Evolutionary conservation across 192 early-diverging fungal species (phyloP).

Genomic region (Dispira simplex): DNA sequence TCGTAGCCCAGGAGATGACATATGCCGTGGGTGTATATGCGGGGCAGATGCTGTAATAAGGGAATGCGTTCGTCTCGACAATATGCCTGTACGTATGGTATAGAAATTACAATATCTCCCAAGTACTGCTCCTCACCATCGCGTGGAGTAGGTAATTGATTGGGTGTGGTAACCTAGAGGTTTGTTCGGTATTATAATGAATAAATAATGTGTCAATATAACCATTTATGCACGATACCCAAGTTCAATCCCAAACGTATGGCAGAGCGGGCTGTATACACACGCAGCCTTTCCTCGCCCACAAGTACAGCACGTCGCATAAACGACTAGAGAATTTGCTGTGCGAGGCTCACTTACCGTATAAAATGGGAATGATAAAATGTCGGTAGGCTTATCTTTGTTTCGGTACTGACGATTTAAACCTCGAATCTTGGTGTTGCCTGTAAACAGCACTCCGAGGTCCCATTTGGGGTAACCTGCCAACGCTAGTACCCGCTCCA

Average conservation of each 20-base stretch:
- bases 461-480: slow-evolving; percentile 41
- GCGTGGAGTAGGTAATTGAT: slow-evolving; percentile 19
- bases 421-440: slow-evolving; percentile 25
- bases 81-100: slow-evolving; percentile 32
- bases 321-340: no score
- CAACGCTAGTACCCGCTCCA: slow-evolving; percentile 27
- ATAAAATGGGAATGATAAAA: slow-evolving; percentile 50
- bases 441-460: slow-evolving; percentile 37
- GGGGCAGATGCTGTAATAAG: slow-evolving; percentile 29
- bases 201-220: not conserved
- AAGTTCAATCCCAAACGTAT: not conserved
- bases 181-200: slow-evolving; percentile 11
- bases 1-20: slow-evolving; percentile 54
- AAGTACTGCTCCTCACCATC: slow-evolving; percentile 34
- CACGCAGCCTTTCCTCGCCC: not conserved
- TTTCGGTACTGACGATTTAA: slow-evolving; percentile 36
- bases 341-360: slow-evolving; percentile 12
- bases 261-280: not conserved
- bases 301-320: no score
- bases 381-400: slow-evolving; percentile 38
- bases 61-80: slow-evolving; percentile 28
- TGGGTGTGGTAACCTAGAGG: slow-evolving; percentile 15
- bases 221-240: not conserved
- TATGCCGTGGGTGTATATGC: slow-evolving; percentile 43
- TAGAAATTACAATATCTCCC: slow-evolving; percentile 45